Evolutionary conservation across 345 rosid genomes (phyloP), one percentile per base, ranked within the genome.

Genomic region (Salix purpurea): DNA sequence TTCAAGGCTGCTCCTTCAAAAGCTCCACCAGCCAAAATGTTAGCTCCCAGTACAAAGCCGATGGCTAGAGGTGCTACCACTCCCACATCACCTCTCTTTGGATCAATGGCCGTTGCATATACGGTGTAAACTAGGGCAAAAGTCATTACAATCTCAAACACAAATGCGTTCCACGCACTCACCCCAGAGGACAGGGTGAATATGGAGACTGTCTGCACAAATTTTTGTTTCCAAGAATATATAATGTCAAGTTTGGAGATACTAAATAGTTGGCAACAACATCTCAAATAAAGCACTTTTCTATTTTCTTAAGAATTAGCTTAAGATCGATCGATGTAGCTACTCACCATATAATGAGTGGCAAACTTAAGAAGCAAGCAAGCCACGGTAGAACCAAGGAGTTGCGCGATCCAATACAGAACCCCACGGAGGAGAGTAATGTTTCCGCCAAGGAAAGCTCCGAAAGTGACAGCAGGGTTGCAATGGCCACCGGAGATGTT

Each of bases 401-500:
- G 97, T 84, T 94, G 98, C 60, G 91, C 97, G 39, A 94, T 84
- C 97, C 96, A 90, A 86, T 94, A 94, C 2, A 92, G 87, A 75
- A 94, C 83, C 44, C 96, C 98, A 60, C 96, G 98, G 72, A 94
- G 86, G 48, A 94, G 94, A 75, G 93, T 78, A 86, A 94, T 91
- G 89, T 92, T 89, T 1, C 98, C 98, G 3, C 98, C 97, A 2
- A 94, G 64, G 50, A 94, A 92, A 73, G 92, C 94, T 0, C 98
- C 98, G 65, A 93, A 93, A 36, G 98, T 93, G 18, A 93, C 95
- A 62, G 97, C 97, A 0, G 97, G 97, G 84, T 91, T 93, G 73
- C 90, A 96, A 71, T 92, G 98, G 71, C 98, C 98, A 0, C 97
- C 98, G 67, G 97, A 94, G 84, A 94, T 94, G 85, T 89, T 94